Percentiles rank a stretch among this genome's conserved stretches.
phyloP scores from a whole-genome alignment of 495 filamentous ascomycete species.

The Neurospora sp. region DNA sequence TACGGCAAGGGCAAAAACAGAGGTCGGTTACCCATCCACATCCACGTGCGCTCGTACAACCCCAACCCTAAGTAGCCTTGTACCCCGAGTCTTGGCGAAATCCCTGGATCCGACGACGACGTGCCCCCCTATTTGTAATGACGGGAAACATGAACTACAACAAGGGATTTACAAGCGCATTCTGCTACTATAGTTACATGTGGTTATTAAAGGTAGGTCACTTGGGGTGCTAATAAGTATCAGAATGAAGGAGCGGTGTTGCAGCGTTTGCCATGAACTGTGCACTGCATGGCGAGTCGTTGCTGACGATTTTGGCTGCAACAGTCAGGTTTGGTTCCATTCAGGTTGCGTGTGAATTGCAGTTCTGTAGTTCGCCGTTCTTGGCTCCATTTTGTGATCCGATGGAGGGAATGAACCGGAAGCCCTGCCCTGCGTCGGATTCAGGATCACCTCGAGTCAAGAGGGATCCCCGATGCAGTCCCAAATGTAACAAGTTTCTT shows the following conservation, averaged over 20 bases:
- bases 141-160: background rate
- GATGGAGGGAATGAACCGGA: background rate
- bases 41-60: constrained; percentile 6
- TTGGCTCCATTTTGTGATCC: background rate
- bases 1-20: background rate
- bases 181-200: background rate
- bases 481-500: background rate
- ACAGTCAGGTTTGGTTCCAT: background rate
- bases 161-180: background rate
- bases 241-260: background rate
- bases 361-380: background rate
- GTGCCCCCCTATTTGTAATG: background rate
- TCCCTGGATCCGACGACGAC: background rate
- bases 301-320: background rate
- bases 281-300: background rate
- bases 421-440: background rate
- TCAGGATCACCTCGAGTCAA: background rate
- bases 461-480: background rate
- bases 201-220: background rate
- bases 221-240: background rate
- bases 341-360: background rate
- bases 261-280: background rate
- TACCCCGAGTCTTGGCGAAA: constrained; percentile 5
- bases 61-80: constrained; percentile 21
- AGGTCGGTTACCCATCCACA: background rate